Evolutionary conservation across 2,329 filamentous ascomycete species (phyloP), one percentile per base, ranked within the genome.

Genomic region (Exophiala xenobiotica): DNA sequence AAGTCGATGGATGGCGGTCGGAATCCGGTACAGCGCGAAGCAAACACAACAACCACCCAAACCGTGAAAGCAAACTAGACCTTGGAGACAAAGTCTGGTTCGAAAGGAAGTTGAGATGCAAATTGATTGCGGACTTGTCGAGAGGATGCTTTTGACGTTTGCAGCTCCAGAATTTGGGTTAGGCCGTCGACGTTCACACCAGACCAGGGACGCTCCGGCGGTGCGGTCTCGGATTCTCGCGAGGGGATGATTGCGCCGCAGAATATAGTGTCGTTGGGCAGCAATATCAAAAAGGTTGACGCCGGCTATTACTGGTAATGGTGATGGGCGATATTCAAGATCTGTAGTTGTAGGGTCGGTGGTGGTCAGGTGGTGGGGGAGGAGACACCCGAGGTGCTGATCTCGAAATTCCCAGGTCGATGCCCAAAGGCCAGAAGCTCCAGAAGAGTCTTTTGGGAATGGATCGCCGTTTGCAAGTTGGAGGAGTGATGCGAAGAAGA

Each of bases 21-120:
- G 48, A 35, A 16, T 23, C 41, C 49, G 18, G 46, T 27, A 46
- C 43, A 40, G 37, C 44, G 44, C 40, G 27, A 54, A 51, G 51
- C 44, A 57, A 53, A 54, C 51, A 51, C 47, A 51, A 44, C 45
- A 43, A 42, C 48, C 54, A 16, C 43, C 43, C 43, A 46, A 46
- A 44, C 19, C 27, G 22, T 29, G n/a, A 35, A 35, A 16, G n/a
- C 31, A 35, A 35, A 14, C 12, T 14, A 35, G 38, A 22, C 7
- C 14, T 22, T 7, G 18, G 20, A 40, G 9, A 40, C 12, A 22
- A 4, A 22, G 9, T 23, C 23, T 40, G 19, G 23, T 20, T n/a
- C 22, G 20, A n/a, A 24, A 12, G 5, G 19, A 23, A 40, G 38
- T 22, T 40, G 38, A 24, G 11, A 22, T 14, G 11, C 11, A 40